Evolutionary conservation across 805 yeast genomes (phyloP).

Genomic region (Lachancea waltii): DNA sequence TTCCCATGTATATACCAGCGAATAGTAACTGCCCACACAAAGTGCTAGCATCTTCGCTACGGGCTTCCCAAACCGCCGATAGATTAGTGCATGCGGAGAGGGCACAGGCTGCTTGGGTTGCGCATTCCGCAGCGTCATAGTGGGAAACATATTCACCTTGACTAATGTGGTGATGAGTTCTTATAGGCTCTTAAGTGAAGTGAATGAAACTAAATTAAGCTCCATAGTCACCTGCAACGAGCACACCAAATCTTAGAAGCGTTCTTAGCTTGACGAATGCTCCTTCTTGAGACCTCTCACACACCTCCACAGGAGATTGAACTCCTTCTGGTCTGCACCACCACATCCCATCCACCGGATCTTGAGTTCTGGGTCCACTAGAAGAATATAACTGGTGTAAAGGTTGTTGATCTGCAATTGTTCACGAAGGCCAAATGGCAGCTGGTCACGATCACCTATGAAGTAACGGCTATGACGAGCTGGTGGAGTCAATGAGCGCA

Average conservation of each 20-base stretch:
- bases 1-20: constrained; percentile 41
- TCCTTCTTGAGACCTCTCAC: constrained; percentile 56
- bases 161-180: neutral
- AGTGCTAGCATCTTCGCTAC: constrained; percentile 39
- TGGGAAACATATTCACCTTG: neutral
- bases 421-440: constrained; percentile 52
- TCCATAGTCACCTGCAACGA: too few species aligned
- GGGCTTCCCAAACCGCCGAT: constrained; percentile 42
- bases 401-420: constrained; percentile 61
- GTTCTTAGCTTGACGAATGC: neutral
- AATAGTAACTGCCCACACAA: constrained; percentile 43
- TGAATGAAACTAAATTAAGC: too few species aligned
- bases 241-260: too few species aligned
- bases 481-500: constrained; percentile 40
- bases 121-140: neutral
- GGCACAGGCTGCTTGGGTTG: constrained; percentile 1
- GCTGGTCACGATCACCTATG: constrained; percentile 52
- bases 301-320: constrained; percentile 55
- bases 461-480: constrained; percentile 54
- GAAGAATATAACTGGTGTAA: constrained; percentile 76
- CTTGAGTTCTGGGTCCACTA: constrained; percentile 65
- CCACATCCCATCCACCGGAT: constrained; percentile 94
- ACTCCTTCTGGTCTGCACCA: constrained; percentile 61
- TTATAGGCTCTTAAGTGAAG: too few species aligned
- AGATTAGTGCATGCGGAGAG: constrained; percentile 33